Conservation (phyloP, 805 yeast species). For the Teunomyces lycoperdinae region DNA sequence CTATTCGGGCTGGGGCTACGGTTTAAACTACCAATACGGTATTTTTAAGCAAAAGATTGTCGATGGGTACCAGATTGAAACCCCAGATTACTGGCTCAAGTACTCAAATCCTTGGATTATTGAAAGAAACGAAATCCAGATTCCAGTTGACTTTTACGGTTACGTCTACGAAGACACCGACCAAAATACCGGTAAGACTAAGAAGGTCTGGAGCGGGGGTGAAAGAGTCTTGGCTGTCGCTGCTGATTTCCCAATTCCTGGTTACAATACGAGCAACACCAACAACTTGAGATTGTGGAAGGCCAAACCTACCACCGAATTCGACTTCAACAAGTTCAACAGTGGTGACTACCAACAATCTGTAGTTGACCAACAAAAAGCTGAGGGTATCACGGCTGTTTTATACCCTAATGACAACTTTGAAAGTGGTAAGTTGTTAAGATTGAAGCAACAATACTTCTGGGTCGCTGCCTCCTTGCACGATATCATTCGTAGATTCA, state of each 20-base stretch:
- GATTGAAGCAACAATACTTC: constrained; percentile 93
- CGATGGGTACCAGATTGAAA: constrained; percentile 91
- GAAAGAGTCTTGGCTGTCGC: constrained; percentile 89
- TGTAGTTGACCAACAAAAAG: constrained; percentile 79
- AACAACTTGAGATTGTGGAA: constrained; percentile 90
- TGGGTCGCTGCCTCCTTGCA: constrained; percentile 95
- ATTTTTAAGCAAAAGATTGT: constrained; percentile 85
- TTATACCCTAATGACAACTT: constrained; percentile 93
- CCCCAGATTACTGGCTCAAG: constrained; percentile 92
- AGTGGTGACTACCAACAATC: constrained; percentile 87
- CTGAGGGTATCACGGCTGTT: constrained; percentile 90
- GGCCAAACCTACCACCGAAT: constrained; percentile 84
- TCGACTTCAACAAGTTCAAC: constrained; percentile 87
- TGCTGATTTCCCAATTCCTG: constrained; percentile 90
- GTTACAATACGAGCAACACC: constrained; percentile 76
- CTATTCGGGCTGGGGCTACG: constrained; percentile 96
- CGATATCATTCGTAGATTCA: constrained; percentile 86
- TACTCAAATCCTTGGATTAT: constrained; percentile 93
- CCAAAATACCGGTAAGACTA: constrained; percentile 52
- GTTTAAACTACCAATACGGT: constrained; percentile 90
- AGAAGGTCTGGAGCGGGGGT: constrained; percentile 80
- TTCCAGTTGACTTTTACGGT: constrained; percentile 90
- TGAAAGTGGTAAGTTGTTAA: constrained; percentile 83
- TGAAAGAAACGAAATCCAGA: constrained; percentile 78
- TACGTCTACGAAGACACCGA: constrained; percentile 58